phyloP scores from a whole-genome alignment of 2,329 filamentous ascomycete genomes.

The Monosporascus sp. region DNA sequence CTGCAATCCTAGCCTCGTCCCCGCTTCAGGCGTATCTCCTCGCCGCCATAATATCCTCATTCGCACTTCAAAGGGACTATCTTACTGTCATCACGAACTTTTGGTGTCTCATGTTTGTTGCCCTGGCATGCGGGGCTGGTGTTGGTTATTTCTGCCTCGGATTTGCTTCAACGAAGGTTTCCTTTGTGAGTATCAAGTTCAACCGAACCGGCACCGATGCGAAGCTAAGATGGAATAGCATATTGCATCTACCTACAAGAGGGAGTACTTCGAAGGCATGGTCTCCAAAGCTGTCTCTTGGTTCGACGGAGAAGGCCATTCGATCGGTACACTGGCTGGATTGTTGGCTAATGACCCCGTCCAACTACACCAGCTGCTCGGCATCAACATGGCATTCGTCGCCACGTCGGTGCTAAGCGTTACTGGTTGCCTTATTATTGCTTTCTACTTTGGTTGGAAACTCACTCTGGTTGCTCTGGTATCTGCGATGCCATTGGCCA shows the following conservation, averaged over 20 bases:
- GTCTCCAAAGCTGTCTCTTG: constrained; percentile 53
- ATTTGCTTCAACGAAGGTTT: constrained; percentile 39
- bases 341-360: constrained; percentile 50
- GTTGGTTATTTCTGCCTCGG: constrained; percentile 49
- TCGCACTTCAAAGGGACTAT: constrained; percentile 18
- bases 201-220: neutral
- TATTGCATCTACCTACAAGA: constrained; percentile 49
- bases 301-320: constrained; percentile 56
- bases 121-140: constrained; percentile 49
- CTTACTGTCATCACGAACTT: constrained; percentile 38
- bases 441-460: constrained; percentile 73
- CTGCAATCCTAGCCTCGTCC: constrained; percentile 29
- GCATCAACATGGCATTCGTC: constrained; percentile 58
- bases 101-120: constrained; percentile 62
- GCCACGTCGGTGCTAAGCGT: constrained; percentile 61
- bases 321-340: constrained; percentile 54
- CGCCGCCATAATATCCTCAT: constrained; percentile 41
- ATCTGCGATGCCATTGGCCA: constrained; percentile 48
- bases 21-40: constrained; percentile 53
- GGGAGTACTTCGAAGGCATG: constrained; percentile 56
- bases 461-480: constrained; percentile 62
- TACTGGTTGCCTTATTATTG: constrained; percentile 57
- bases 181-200: constrained; percentile 27
- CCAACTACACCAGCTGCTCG: constrained; percentile 56
- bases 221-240: constrained; percentile 20